Percentiles rank a stretch among this genome's conserved stretches.
Conservation (phyloP, 2,329 filamentous ascomycete genomes). For the Orbilia ellipsospora region DNA sequence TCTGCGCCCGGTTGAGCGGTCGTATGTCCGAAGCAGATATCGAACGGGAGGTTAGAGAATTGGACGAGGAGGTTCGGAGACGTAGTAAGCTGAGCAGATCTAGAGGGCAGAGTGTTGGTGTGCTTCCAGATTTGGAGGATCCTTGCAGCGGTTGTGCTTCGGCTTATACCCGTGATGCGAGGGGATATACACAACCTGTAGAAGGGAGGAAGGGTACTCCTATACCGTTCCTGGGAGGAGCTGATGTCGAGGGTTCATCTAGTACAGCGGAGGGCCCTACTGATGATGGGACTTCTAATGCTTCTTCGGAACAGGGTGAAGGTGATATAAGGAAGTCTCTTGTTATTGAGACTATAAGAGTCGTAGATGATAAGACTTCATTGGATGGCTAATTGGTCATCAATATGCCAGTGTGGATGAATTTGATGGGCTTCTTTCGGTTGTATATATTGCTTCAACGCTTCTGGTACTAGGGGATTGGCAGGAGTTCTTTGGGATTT, state of each 20-base stretch:
- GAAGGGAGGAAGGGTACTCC: constrained; percentile 49
- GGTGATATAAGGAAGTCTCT: background rate
- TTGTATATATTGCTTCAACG: background rate
- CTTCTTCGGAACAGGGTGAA: background rate
- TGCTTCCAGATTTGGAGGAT: constrained; percentile 46
- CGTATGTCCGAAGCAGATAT: constrained; percentile 47
- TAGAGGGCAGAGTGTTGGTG: constrained; percentile 42
- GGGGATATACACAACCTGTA: constrained; percentile 47
- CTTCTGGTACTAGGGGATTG: constrained; percentile 6
- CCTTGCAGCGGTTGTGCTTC: constrained; percentile 40
- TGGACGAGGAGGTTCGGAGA: constrained; percentile 49
- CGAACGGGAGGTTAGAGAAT: constrained; percentile 45
- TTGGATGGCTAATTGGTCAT: background rate
- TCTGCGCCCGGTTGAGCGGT: constrained; percentile 29
- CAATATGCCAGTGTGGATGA: background rate
- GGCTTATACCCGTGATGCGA: constrained; percentile 48
- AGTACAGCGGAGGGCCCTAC: background rate
- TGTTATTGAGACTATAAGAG: constrained; percentile 27
- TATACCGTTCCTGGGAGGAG: constrained; percentile 40
- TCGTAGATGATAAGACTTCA: constrained; percentile 10
- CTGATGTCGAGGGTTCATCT: constrained; percentile 13
- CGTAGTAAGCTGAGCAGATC: constrained; percentile 38
- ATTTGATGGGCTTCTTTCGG: background rate
- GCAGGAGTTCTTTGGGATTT: constrained; percentile 16
- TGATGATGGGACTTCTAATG: background rate